Conservation (phyloP, 2,329 filamentous ascomycete genomes). For the Colletotrichum sp. region DNA sequence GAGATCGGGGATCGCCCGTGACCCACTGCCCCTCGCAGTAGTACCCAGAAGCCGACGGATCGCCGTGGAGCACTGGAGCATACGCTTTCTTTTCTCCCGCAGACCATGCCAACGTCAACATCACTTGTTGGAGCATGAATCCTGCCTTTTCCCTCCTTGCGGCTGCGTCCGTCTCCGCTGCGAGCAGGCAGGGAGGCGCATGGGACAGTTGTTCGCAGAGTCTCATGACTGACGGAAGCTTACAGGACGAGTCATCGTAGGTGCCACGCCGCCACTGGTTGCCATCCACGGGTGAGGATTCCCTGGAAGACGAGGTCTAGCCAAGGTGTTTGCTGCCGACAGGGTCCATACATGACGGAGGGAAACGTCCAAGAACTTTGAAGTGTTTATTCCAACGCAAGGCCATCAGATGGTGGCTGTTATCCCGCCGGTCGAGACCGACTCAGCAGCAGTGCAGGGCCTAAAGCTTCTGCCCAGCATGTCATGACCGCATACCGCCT, state of each 20-base stretch:
- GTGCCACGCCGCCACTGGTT: not conserved
- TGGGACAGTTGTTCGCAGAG: not conserved
- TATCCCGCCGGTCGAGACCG: not conserved
- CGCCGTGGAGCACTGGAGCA: not conserved
- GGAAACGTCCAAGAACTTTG: not conserved
- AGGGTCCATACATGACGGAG: not conserved
- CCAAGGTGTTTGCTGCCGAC: not conserved
- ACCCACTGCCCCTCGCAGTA: not conserved
- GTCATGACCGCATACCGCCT: not conserved
- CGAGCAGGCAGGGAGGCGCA: not conserved
- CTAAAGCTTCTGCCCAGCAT: not conserved
- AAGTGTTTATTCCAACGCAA: not conserved
- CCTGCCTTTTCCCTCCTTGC: not conserved
- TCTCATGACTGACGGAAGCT: not conserved
- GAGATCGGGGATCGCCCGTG: slow-evolving; percentile 2
- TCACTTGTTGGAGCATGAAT: not conserved
- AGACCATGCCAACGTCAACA: not conserved
- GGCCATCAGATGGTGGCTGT: not conserved
- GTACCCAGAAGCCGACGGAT: slow-evolving; percentile 3
- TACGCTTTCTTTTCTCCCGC: not conserved
- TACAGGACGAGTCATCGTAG: not conserved
- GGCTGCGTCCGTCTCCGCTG: not conserved
- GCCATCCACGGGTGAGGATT: not conserved
- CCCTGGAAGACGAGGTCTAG: not conserved
- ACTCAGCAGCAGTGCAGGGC: not conserved